These are phyloP conservation scores for Penicillium sumatraense DNA, from an alignment of 2,329 filamentous ascomycete genomes.

Conservation along the genomic window DNA sequence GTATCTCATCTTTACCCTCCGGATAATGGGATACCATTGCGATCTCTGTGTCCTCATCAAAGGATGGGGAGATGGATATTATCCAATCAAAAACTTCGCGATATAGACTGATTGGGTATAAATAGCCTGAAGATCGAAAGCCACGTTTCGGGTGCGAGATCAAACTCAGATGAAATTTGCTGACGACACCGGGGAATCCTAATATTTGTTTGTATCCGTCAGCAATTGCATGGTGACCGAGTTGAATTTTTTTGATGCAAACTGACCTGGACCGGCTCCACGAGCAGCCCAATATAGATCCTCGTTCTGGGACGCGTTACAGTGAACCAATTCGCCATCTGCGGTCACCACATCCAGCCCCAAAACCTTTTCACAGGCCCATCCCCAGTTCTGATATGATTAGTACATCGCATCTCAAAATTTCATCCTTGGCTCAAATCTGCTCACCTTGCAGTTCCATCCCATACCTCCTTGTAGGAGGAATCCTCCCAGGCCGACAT, in stretches of 20 bases:
- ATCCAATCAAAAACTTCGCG: conserved; percentile 55
- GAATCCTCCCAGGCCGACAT: conserved; percentile 62
- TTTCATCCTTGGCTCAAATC: conserved; percentile 21
- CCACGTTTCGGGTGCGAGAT: conserved; percentile 23
- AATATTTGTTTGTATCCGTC: no score
- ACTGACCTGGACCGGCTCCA: conserved; percentile 51
- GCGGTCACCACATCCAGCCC: conserved; percentile 57
- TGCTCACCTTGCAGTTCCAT: conserved; percentile 58
- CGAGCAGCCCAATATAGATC: conserved; percentile 57
- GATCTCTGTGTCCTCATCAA: conserved; percentile 30
- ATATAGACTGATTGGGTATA: conserved; percentile 54
- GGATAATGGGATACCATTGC: conserved; percentile 39
- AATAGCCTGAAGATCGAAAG: conserved; percentile 46
- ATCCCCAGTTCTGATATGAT: conserved; percentile 56
- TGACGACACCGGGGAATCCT: conserved; percentile 58
- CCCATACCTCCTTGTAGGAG: conserved; percentile 63
- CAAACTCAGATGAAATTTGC: conserved; percentile 55
- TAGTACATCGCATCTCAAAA: not conserved
- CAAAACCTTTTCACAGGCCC: conserved; percentile 54
- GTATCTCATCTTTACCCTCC: conserved; percentile 34
- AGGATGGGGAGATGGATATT: conserved; percentile 22
- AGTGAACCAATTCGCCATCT: conserved; percentile 37
- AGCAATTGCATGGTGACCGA: no score
- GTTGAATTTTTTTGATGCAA: no score
- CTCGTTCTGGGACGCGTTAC: conserved; percentile 41